A percentile compares a stretch with the other conserved stretches of the same genome.
These are phyloP conservation scores for Pleurotus giganteus DNA, from an alignment of 768 basidiomycete genomes.

Conservation along the genomic window DNA sequence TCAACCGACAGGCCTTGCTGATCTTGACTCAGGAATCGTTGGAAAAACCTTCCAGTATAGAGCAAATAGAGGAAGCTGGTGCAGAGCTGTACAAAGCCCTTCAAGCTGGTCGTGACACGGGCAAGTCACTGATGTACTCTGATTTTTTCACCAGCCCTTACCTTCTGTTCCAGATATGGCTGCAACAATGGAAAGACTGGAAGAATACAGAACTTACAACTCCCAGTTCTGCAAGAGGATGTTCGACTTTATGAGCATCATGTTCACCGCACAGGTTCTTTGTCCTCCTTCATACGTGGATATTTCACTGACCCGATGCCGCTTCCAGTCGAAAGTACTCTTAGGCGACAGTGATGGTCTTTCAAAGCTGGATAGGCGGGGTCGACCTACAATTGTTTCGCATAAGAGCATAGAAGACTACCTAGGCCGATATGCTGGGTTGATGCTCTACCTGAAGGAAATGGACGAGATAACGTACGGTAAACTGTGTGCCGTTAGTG, in stretches of 20 bases:
- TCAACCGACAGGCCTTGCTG: constrained; percentile 72
- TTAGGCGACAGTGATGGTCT: constrained; percentile 64
- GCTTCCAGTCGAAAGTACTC: constrained; percentile 64
- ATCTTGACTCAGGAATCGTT: constrained; percentile 87
- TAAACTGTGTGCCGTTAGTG: constrained; percentile 83
- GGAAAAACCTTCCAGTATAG: constrained; percentile 74
- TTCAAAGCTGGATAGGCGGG: constrained; percentile 36
- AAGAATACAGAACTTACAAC: constrained; percentile 89
- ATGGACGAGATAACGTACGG: constrained; percentile 91
- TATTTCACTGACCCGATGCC: constrained; percentile 6
- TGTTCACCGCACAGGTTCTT: constrained; percentile 86
- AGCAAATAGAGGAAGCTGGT: constrained; percentile 77
- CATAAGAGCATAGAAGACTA: constrained; percentile 80
- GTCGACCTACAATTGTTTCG: constrained; percentile 47
- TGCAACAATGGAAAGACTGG: constrained; percentile 91
- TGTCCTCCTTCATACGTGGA: background rate
- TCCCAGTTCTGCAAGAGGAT: constrained; percentile 91
- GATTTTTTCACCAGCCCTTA: background rate
- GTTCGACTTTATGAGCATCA: constrained; percentile 85
- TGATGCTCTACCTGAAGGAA: constrained; percentile 92
- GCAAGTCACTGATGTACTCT: constrained; percentile 42
- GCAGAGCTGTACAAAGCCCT: constrained; percentile 93
- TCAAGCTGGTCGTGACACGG: constrained; percentile 85
- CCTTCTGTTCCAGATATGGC: constrained; percentile 71
- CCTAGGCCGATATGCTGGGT: constrained; percentile 83